Conservation (phyloP, 257 asterid genomes). For the Solanum virginianum region DNA sequence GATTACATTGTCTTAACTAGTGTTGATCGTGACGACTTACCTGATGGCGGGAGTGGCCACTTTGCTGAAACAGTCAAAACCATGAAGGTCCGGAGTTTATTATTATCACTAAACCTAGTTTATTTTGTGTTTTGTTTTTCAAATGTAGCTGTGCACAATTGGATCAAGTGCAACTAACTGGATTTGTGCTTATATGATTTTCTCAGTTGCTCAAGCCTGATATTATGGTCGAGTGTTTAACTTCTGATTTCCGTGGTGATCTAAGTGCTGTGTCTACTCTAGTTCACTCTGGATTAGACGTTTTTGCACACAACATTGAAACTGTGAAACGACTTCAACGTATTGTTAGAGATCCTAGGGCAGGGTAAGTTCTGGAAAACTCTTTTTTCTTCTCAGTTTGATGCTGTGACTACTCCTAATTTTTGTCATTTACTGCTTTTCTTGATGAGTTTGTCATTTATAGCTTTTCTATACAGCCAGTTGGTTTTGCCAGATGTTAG, state of each 20-base stretch:
- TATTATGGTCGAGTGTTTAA: conserved; percentile 88
- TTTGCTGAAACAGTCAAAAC: conserved; percentile 90
- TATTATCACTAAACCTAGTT: not conserved
- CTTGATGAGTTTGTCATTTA: not conserved
- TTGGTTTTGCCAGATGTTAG: not conserved
- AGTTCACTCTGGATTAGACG: conserved; percentile 85
- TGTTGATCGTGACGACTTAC: conserved; percentile 91
- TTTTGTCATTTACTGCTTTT: not conserved
- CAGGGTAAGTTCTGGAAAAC: conserved; percentile 55
- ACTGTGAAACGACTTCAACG: conserved; percentile 87
- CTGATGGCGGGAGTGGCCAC: conserved; percentile 97
- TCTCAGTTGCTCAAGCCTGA: conserved; percentile 75
- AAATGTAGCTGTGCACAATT: not conserved
- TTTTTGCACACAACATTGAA: conserved; percentile 89
- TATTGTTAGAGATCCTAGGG: conserved; percentile 93
- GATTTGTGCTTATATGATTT: not conserved
- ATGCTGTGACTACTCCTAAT: not conserved
- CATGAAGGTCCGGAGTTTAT: conserved; percentile 51
- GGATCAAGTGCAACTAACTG: not conserved
- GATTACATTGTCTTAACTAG: conserved; percentile 95
- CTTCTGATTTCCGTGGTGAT: conserved; percentile 97
- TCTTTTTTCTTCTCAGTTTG: not conserved
- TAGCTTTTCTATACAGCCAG: not conserved
- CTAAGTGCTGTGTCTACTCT: conserved; percentile 64
- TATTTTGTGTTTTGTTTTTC: not conserved